Evolutionary conservation across 2,329 filamentous ascomycete genomes (phyloP).

Genomic region (Colletotrichum chlorophyti): DNA sequence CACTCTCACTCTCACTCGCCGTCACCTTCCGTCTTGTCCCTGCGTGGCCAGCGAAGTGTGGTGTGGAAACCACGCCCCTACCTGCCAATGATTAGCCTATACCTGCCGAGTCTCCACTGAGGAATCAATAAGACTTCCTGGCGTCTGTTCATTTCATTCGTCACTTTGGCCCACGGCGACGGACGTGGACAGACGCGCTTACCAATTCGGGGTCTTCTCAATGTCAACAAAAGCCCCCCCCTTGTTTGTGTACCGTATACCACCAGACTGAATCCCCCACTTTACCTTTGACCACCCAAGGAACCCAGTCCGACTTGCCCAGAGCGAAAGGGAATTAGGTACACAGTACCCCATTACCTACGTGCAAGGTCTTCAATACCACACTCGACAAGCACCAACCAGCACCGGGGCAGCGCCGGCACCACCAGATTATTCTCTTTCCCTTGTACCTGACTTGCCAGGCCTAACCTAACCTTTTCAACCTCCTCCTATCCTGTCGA

Average conservation of each 20-base stretch:
- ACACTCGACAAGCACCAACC: neutral
- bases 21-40: neutral
- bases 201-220: conserved; percentile 29
- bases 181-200: conserved; percentile 28
- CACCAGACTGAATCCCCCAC: conserved; percentile 29
- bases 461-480: conserved; percentile 24
- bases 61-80: conserved; percentile 13
- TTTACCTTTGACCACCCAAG: conserved; percentile 16
- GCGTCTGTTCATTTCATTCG: conserved; percentile 7
- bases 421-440: conserved; percentile 23
- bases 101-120: conserved; percentile 15
- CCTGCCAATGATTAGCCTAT: conserved; percentile 13
- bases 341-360: conserved; percentile 1
- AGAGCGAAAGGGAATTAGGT: too few relatives aligned
- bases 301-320: conserved; percentile 14
- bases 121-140: conserved; percentile 13
- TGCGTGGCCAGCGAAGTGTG: conserved; percentile 20
- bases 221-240: conserved; percentile 32
- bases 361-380: neutral
- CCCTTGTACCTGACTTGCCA: conserved; percentile 20
- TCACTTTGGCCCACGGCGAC: conserved; percentile 7
- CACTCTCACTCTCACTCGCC: too few relatives aligned
- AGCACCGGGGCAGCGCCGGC: conserved; percentile 3
- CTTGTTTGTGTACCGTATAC: too few relatives aligned
- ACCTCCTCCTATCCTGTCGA: conserved; percentile 28